Percentiles rank a stretch among this genome's conserved stretches.
Conservation (phyloP, 1,284 basidiomycete species). For the Cystobasidium pallidum region DNA sequence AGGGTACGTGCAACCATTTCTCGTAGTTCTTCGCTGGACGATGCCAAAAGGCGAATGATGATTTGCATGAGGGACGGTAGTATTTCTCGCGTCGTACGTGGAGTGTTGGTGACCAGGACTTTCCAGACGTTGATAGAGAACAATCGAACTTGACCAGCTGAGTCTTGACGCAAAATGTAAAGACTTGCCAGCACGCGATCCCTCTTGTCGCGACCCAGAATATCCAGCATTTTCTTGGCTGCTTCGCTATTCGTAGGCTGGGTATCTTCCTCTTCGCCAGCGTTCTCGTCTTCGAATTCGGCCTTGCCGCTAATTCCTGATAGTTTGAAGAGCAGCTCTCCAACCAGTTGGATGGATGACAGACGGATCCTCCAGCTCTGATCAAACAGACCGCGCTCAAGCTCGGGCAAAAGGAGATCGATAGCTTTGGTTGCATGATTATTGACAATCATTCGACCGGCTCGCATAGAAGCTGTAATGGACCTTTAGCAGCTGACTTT, state of each 20-base stretch:
- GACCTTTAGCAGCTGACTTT: constrained; percentile 60
- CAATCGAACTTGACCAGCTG: constrained; percentile 85
- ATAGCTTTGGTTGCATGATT: constrained; percentile 93
- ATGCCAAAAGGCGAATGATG: constrained; percentile 75
- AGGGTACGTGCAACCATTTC: constrained; percentile 89
- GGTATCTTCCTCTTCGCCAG: constrained; percentile 68
- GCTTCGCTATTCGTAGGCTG: constrained; percentile 70
- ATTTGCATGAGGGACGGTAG: constrained; percentile 71
- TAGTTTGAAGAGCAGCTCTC: constrained; percentile 96
- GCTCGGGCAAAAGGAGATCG: constrained; percentile 89
- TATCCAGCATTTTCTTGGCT: constrained; percentile 79
- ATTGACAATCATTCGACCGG: constrained; percentile 97
- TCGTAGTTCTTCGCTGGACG: constrained; percentile 80
- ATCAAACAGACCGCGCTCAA: constrained; percentile 95
- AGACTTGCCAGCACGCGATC: constrained; percentile 88
- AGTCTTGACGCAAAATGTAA: constrained; percentile 92
- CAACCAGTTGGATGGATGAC: constrained; percentile 90
- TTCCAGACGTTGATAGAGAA: constrained; percentile 98
- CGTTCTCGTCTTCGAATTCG: constrained; percentile 81
- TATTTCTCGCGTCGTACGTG: constrained; percentile 81
- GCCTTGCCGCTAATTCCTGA: constrained; percentile 93
- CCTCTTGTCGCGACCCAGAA: constrained; percentile 83
- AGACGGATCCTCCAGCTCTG: constrained; percentile 92
- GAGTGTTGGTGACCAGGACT: constrained; percentile 80
- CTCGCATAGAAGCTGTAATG: constrained; percentile 81